Base-by-base conservation (phyloP, 1,284 basidiomycete species). In the Ganoderma sinense region DNA sequence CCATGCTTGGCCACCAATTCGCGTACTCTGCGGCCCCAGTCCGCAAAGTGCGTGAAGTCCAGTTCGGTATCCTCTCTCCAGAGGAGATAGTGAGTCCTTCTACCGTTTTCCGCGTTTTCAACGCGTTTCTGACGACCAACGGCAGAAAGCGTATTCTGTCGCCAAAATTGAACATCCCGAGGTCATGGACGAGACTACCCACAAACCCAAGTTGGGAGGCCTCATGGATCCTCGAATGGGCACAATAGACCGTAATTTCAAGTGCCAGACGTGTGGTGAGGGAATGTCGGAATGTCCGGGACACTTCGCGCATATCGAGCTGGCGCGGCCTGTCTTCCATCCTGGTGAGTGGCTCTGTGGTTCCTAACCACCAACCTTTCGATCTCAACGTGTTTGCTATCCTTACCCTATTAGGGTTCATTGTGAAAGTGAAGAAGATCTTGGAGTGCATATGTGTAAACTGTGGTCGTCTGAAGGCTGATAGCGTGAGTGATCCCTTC, bases 351-450 rank as follows among this genome's bases (percentile, higher is more conserved):
- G 43, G 51, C 43, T 56, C 53, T 56, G 36, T 33, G 51, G 23
- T 16, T 53, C 45, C 41, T 23, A 62, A 39, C 45, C 41, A 65
- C 43, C 23, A 31, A 65, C 11, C 23, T 8, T 10, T 29, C 33
- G 18, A 36, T 11, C 48, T 45, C 16, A 62, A 39, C 18, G 36
- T 8, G 7, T 36, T 36, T 7, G 36, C 7, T 36, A 36, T 36
- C 18, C 31, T 64, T 68, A 36, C 10, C 18, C 26, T 64, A 66
- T 48, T 76, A 97, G 97, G 98, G 65, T 99, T 99, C 85, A 92
- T 99, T 78, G 90, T 95, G 82, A 99, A 99, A 90, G 97, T 99
- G 82, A 99, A 99, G 87, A 99, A 99, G 88, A 98, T 99, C 78
- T 85, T 99, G 84, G 98, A 99, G 87, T 95, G 94, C 84, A 96